These are phyloP conservation scores for Sporothrix brunneoviolacea DNA, from an alignment of 2,329 filamentous ascomycete species.

Conservation along the genomic window DNA sequence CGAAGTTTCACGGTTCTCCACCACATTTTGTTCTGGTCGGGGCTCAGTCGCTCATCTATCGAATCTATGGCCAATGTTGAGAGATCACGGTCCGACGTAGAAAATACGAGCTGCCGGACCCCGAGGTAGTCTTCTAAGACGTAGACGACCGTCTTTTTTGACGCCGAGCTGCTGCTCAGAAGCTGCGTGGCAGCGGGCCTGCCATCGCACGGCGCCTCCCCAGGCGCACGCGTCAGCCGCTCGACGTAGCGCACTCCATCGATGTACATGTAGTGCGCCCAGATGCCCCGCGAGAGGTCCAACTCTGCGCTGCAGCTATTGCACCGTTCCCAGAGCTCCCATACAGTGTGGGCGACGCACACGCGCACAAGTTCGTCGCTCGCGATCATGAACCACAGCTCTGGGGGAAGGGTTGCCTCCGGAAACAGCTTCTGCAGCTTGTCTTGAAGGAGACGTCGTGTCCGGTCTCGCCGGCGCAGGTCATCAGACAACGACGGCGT, in stretches of 20 bases:
- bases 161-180: neutral
- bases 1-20: neutral
- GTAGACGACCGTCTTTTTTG: neutral
- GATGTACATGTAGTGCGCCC: slow-evolving; percentile 3
- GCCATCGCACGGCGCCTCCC: neutral
- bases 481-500: neutral
- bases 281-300: neutral
- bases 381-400: neutral
- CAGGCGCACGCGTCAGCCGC: neutral
- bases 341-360: neutral
- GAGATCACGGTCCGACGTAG: neutral
- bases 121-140: slow-evolving; percentile 1
- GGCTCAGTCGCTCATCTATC: neutral
- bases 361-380: neutral
- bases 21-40: neutral
- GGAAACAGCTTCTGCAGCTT: slow-evolving; percentile 8
- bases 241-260: slow-evolving; percentile 1
- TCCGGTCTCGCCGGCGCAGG: neutral
- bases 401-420: neutral
- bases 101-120: slow-evolving; percentile 1
- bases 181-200: neutral
- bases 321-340: neutral
- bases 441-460: neutral
- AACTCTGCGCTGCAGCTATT: neutral
- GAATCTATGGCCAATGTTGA: neutral